phyloP scores from a whole-genome alignment of 2,329 filamentous ascomycete genomes.

The Pseudogymnoascus sp. region DNA sequence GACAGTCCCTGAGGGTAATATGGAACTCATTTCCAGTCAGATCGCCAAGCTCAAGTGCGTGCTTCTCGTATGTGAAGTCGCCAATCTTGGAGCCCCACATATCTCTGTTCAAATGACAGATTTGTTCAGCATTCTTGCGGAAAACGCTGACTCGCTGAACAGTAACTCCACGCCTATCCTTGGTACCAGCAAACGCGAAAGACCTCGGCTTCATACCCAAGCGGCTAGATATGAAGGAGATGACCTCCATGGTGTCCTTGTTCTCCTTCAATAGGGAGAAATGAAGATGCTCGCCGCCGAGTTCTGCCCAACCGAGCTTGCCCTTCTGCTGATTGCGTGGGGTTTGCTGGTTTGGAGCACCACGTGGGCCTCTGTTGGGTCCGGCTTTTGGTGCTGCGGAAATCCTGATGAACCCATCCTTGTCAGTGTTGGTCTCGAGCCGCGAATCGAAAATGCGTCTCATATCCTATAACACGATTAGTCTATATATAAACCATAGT shows the following conservation, averaged over 20 bases:
- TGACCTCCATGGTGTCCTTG: conserved; percentile 69
- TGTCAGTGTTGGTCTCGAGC: conserved; percentile 56
- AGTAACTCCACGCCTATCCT: conserved; percentile 64
- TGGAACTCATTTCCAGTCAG: conserved; percentile 86
- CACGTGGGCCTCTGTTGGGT: conserved; percentile 19
- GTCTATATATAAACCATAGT: not conserved
- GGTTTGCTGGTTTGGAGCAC: conserved; percentile 19
- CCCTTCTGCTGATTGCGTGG: conserved; percentile 24
- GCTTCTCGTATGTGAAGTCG: conserved; percentile 70
- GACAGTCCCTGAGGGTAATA: conserved; percentile 82
- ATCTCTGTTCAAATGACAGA: conserved; percentile 60
- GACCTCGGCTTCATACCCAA: conserved; percentile 52
- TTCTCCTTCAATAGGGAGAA: conserved; percentile 73
- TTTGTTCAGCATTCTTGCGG: conserved; percentile 52
- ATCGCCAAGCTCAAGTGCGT: conserved; percentile 74
- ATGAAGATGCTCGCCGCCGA: conserved; percentile 65
- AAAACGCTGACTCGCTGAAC: conserved; percentile 59
- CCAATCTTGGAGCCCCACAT: conserved; percentile 60
- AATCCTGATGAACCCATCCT: conserved; percentile 53
- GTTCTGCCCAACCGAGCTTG: conserved; percentile 55
- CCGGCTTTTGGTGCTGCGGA: conserved; percentile 39
- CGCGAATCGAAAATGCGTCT: conserved; percentile 58
- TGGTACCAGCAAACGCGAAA: conserved; percentile 66
- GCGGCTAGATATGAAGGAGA: conserved; percentile 54
- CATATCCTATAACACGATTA: conserved; percentile 30